Conservation (phyloP, 2,329 filamentous ascomycete species). For the Biscogniauxia sp. region DNA sequence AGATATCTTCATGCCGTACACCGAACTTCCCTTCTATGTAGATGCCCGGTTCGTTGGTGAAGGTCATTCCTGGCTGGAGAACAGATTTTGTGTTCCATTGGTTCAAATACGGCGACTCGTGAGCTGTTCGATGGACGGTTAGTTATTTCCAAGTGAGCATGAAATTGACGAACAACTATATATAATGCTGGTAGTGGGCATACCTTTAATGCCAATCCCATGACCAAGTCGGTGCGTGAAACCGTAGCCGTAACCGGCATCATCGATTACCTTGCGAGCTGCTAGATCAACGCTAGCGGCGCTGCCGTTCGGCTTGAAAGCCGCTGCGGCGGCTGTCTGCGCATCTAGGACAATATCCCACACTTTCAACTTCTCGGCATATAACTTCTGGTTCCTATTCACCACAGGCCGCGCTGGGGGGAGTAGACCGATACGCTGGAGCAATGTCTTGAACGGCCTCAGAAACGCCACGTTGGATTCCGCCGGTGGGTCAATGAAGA, state of each 20-base stretch:
- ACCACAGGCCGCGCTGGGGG: neutral
- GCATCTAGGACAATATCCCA: slow-evolving; percentile 63
- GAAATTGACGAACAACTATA: no score
- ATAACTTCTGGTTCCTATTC: slow-evolving; percentile 19
- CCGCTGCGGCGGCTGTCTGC: slow-evolving; percentile 52
- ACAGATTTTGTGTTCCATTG: slow-evolving; percentile 52
- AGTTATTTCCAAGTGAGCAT: neutral
- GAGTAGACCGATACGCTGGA: neutral
- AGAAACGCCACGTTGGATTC: neutral
- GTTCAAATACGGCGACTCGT: slow-evolving; percentile 64
- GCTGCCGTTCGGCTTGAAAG: slow-evolving; percentile 49
- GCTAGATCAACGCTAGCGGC: slow-evolving; percentile 61
- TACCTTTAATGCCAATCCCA: slow-evolving; percentile 61
- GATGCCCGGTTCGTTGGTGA: slow-evolving; percentile 63
- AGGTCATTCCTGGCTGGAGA: slow-evolving; percentile 57
- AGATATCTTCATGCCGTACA: slow-evolving; percentile 61
- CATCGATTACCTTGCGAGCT: slow-evolving; percentile 54
- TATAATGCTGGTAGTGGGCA: neutral
- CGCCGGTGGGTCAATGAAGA: slow-evolving; percentile 44
- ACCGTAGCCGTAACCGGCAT: slow-evolving; percentile 55
- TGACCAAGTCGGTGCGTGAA: slow-evolving; percentile 65
- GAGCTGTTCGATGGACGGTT: slow-evolving; percentile 38
- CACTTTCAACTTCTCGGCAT: slow-evolving; percentile 52
- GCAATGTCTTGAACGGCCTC: neutral
- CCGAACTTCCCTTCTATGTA: slow-evolving; percentile 60